A percentile compares a stretch with the other conserved stretches of the same genome.
Evolutionary conservation across 2,329 filamentous ascomycete genomes (phyloP).

Genomic region (Monosporascus ibericus): DNA sequence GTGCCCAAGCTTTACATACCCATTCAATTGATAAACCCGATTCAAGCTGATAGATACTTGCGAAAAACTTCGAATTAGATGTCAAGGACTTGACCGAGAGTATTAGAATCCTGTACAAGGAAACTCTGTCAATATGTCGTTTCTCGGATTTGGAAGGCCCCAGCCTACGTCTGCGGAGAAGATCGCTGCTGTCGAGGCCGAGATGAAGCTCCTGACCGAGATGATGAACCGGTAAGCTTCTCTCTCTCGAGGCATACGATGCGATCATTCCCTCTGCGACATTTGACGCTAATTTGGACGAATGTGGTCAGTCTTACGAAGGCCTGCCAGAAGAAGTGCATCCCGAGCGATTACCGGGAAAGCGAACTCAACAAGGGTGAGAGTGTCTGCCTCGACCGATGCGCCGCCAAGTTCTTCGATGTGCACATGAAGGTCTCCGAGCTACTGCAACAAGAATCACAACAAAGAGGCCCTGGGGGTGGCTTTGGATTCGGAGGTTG

Average conservation of each 20-base stretch:
- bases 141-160: conserved; percentile 66
- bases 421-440: conserved; percentile 97
- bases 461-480: conserved; percentile 53
- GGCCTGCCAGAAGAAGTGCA: conserved; percentile 89
- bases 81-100: conserved; percentile 2
- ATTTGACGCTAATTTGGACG: conserved; percentile 7
- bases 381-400: conserved; percentile 95
- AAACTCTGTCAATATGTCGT: conserved; percentile 52
- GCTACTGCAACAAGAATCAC: conserved; percentile 86
- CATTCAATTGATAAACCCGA: background rate
- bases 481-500: conserved; percentile 39
- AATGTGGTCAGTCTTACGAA: conserved; percentile 61
- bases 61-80: conserved; percentile 3
- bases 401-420: conserved; percentile 97
- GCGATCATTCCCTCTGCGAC: background rate
- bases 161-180: conserved; percentile 95
- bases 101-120: background rate
- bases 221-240: conserved; percentile 86
- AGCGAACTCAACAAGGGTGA: conserved; percentile 98
- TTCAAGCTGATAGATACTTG: background rate
- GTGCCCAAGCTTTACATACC: background rate
- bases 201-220: conserved; percentile 95
- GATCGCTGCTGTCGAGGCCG: conserved; percentile 90
- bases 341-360: conserved; percentile 89
- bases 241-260: too few relatives aligned